Evolutionary conservation across 2,329 filamentous ascomycete genomes (phyloP), one percentile per base, ranked within the genome.

Genomic region (Pestalotiopsis fici): DNA sequence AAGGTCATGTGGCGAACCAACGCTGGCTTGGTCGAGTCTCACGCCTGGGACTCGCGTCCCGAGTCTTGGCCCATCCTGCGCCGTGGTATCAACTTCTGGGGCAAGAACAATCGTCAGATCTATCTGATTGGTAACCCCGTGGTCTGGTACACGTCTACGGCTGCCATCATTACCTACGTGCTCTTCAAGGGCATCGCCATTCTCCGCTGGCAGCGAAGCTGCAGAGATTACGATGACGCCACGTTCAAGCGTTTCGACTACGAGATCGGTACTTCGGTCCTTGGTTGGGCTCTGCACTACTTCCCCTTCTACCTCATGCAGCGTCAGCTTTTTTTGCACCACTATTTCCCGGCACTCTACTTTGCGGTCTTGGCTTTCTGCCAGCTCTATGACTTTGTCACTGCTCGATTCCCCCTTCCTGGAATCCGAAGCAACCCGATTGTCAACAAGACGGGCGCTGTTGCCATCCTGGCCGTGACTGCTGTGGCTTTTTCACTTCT

Each of bases 1-100:
- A 91, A 93, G 80, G 96, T 99, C 71, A 99, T 99, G 96, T 99
- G 96, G 96, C 94, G 88, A 75, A 99, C 96, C 43, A 99, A 99
- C 77, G 96, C 96, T 37, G 96, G 96, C 56, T 89, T 99, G 61
- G 93, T 96, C 28, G 96, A 99, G 76, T 97, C 95, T 21, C 96
- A 99, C 78, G 94, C 95, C 64, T 99, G 97, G 96, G 96, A 99
- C 79, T 98, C 96, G 59, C 93, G 96, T 59, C 96, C 96, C 37
- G 89, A 90, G 39, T 95, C 94, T 6, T 99, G 96, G 96, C 96
- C 96, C 25, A 88, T 97, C 67, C 89, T 99, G 64, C 89, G 89
- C 72, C 93, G 96, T 70, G 96, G 96, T 75, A 99, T 99, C 86
- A 99, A 99, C 85, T 99, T 99, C 86, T 99, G 96, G 96, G 94